Base-by-base conservation (phyloP, 2,329 filamentous ascomycete species). In the Helminthosporium solani region DNA sequence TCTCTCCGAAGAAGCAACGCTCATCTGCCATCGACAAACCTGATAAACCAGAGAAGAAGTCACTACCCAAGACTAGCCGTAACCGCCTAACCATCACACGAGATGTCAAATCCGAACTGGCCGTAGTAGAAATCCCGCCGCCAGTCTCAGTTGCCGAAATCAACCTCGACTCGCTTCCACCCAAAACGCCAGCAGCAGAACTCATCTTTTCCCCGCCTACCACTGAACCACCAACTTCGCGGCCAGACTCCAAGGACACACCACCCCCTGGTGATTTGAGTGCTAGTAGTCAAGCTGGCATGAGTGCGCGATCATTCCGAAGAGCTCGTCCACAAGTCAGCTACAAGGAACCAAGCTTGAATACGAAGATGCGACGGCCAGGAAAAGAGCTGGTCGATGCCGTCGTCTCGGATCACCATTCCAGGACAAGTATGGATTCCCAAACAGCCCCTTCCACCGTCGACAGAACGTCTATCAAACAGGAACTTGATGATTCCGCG, bases 341-440 rank as follows among this genome's bases (percentile, higher is more conserved):
- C 58, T 78, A 78, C 49, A 74, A 75, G 11, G 75, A 78, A 50
- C 76, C 76, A 1, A 75, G 68, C 39, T 60, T 78, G 14, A 66
- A 67, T 36, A 71, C 68, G 14, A 78, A 78, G 54, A 78, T 78
- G 75, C 67, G 76, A 16, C 68, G 76, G 20, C 74, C 75, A 1
- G 68, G 67, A 40, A 75, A 75, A 50, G 68, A 75, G 40, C 60
- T 77, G 42, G 71, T 72, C 1, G 74, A 77, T 53, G 75, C 75
- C 1, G 67, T 78, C 4, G 38, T 61, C 3, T 42, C 52, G 54
- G 56, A 49, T 8, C 44, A 44, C 5, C 56, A 60, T 7, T 46
- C 57, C 40, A 59, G 58, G 40, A 58, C 54, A 6, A 67, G 59
- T 40, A 58, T 56, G 16, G 63, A 63, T n/a, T 48, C 60, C 3